These are phyloP conservation scores for Myxozyma lipomycoides DNA, from an alignment of 805 yeast species.

Conservation along the genomic window DNA sequence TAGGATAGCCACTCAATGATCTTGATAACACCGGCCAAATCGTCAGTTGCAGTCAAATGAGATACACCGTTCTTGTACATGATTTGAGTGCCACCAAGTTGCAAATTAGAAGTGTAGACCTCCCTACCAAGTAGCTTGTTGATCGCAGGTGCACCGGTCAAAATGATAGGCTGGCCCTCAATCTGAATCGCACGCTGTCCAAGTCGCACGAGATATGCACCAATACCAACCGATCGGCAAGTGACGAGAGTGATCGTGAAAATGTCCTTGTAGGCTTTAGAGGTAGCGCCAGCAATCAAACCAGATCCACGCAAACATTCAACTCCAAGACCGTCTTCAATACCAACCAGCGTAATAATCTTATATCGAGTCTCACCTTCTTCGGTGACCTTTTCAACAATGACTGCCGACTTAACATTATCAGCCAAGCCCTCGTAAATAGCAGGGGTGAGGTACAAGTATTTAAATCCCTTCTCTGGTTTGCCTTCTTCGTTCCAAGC, in stretches of 20 bases:
- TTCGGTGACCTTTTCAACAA: constrained; percentile 76
- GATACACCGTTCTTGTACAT: constrained; percentile 99
- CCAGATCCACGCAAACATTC: constrained; percentile 98
- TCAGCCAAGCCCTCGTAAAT: constrained; percentile 54
- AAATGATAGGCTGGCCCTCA: constrained; percentile 96
- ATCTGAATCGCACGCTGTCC: constrained; percentile 99
- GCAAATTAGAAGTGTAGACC: constrained; percentile 93
- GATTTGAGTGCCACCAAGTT: constrained; percentile 98
- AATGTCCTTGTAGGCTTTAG: constrained; percentile 94
- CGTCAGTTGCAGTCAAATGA: constrained; percentile 94
- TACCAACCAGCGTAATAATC: constrained; percentile 83
- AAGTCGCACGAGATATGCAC: constrained; percentile 95
- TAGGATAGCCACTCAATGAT: constrained; percentile 94
- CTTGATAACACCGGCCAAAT: constrained; percentile 91
- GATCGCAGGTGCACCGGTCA: constrained; percentile 99
- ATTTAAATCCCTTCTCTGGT: constrained; percentile 83
- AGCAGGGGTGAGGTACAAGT: constrained; percentile 74
- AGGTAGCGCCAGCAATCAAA: constrained; percentile 97
- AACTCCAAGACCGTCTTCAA: constrained; percentile 96
- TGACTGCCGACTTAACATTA: constrained; percentile 44
- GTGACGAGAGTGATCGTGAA: constrained; percentile 97
- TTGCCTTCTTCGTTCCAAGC: constrained; percentile 80
- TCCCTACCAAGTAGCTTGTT: constrained; percentile 95
- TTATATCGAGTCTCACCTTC: constrained; percentile 77
- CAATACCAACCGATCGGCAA: constrained; percentile 99